A percentile compares a stretch with the other conserved stretches of the same genome.
Evolutionary conservation across 306 rosid genomes (phyloP).

Genomic region (Lithocarpus polystachyus): DNA sequence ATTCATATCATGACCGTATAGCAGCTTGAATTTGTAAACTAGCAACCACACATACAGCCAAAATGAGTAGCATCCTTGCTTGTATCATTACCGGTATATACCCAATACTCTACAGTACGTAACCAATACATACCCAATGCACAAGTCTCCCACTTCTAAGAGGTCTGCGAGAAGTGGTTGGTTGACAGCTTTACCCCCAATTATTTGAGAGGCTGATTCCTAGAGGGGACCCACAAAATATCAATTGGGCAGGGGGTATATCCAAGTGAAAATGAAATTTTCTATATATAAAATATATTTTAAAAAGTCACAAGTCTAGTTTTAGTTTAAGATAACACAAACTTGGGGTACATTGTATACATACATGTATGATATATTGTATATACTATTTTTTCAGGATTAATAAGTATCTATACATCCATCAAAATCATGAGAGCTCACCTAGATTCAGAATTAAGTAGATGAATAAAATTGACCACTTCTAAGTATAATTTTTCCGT

Average conservation of each 20-base stretch:
- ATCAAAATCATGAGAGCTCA: background rate
- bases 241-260: no score
- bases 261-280: no score
- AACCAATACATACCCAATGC: background rate
- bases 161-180: no score
- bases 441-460: background rate
- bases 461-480: background rate
- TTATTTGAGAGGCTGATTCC: no score
- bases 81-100: background rate
- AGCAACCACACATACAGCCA: background rate
- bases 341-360: background rate
- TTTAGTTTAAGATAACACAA: background rate
- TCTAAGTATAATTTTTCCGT: background rate
- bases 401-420: background rate
- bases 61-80: background rate
- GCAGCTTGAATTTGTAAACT: background rate
- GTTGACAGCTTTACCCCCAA: no score
- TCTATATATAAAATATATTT: background rate
- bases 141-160: no score
- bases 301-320: background rate
- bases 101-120: background rate
- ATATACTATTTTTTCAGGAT: background rate
- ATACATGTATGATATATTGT: background rate
- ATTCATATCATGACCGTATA: background rate
- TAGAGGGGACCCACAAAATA: no score